Evolutionary conservation across 2,329 filamentous ascomycete genomes (phyloP).

Genomic region (Arthrobotrys musiformis): DNA sequence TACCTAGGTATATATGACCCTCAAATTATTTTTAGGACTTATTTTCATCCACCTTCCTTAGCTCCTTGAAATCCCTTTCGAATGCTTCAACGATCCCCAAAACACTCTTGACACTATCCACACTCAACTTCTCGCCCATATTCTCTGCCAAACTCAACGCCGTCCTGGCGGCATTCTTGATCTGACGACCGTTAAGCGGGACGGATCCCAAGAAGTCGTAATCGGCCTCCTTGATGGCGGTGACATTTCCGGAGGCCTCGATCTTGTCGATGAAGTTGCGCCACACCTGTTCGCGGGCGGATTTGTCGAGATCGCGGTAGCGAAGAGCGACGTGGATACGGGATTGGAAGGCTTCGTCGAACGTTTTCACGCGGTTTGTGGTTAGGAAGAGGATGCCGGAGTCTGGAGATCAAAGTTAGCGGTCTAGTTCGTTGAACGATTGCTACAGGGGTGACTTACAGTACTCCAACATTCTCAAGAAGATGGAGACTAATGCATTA

Average conservation of each 20-base stretch:
- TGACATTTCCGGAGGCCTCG: conserved; percentile 40
- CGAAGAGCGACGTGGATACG: conserved; percentile 62
- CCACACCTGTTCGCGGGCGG: conserved; percentile 60
- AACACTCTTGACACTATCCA: conserved; percentile 59
- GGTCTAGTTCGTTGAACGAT: neutral
- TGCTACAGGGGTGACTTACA: conserved; percentile 57
- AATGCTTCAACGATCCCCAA: conserved; percentile 59
- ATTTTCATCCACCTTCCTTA: conserved; percentile 28
- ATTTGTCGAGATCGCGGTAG: conserved; percentile 60
- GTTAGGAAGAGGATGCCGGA: conserved; percentile 65
- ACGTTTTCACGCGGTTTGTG: conserved; percentile 63
- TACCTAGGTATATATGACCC: neutral
- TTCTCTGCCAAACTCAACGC: conserved; percentile 59
- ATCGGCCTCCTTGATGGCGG: conserved; percentile 51
- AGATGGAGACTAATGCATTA: conserved; percentile 77
- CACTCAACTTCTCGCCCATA: conserved; percentile 57
- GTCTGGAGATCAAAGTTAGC: conserved; percentile 15
- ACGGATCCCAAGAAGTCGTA: conserved; percentile 53
- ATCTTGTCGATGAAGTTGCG: conserved; percentile 58
- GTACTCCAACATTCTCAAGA: conserved; percentile 64
- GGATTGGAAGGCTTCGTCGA: conserved; percentile 64
- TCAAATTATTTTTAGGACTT: neutral
- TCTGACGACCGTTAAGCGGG: conserved; percentile 61
- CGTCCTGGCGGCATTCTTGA: conserved; percentile 62
- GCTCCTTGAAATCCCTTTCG: conserved; percentile 70